Evolutionary conservation across 2,329 filamentous ascomycete species (phyloP).

Genomic region (Colletotrichum limetticola): DNA sequence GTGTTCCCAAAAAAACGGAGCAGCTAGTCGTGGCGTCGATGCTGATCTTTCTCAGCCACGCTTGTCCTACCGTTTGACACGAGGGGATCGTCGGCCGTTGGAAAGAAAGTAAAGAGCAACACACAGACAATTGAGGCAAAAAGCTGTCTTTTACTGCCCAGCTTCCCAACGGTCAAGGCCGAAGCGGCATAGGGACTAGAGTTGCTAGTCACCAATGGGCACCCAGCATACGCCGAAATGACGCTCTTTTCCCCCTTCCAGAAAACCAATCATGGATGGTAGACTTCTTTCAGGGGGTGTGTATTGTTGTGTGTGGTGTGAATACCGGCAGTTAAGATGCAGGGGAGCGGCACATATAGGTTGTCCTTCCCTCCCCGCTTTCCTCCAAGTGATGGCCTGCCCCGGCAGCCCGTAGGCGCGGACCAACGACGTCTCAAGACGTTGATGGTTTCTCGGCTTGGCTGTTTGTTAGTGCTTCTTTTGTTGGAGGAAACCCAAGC

Average conservation of each 20-base stretch:
- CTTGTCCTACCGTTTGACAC: background rate
- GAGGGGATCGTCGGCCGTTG: slow-evolving; percentile 13
- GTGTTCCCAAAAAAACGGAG: background rate
- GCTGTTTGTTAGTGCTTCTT: background rate
- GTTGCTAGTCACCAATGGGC: background rate
- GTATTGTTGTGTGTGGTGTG: background rate
- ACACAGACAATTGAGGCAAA: background rate
- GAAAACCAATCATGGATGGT: slow-evolving; percentile 9
- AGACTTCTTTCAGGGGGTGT: slow-evolving; percentile 6
- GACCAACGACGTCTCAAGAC: slow-evolving; percentile 19
- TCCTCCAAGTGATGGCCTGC: background rate
- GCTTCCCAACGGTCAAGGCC: background rate
- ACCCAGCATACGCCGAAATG: slow-evolving; percentile 8
- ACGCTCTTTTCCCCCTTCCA: background rate
- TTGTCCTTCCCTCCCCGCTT: background rate
- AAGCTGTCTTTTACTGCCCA: background rate
- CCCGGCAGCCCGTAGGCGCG: background rate
- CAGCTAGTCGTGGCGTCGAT: background rate
- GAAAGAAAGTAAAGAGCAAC: background rate
- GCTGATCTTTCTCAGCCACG: slow-evolving; percentile 9
- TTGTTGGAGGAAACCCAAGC: background rate
- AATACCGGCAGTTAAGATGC: slow-evolving; percentile 33
- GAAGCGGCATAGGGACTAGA: background rate
- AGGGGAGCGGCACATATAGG: slow-evolving; percentile 31
- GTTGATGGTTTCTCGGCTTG: background rate